Conservation (phyloP, 2,329 filamentous ascomycete genomes). For the Neopestalotiopsis clavispora region DNA sequence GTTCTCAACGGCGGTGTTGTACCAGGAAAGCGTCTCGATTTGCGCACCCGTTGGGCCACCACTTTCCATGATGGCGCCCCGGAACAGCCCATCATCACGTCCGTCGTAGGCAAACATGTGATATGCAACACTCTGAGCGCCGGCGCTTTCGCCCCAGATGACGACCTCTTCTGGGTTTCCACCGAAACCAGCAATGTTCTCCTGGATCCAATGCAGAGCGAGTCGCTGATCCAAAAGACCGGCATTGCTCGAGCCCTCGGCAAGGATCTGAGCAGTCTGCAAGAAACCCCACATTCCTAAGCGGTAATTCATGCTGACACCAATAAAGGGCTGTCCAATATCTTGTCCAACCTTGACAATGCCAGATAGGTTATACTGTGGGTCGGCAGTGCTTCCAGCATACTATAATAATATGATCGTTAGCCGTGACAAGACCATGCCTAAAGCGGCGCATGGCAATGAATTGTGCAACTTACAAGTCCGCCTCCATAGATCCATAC, state of each 20-base stretch:
- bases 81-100: slow-evolving; percentile 59
- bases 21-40: slow-evolving; percentile 39
- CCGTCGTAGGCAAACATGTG: slow-evolving; percentile 62
- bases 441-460: background rate
- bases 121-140: slow-evolving; percentile 45
- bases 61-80: slow-evolving; percentile 58
- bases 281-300: slow-evolving; percentile 59
- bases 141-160: slow-evolving; percentile 54
- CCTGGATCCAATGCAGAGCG: slow-evolving; percentile 55
- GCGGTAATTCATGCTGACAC: slow-evolving; percentile 59
- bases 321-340: slow-evolving; percentile 58
- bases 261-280: slow-evolving; percentile 47
- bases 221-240: slow-evolving; percentile 56
- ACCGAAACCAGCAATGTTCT: slow-evolving; percentile 58
- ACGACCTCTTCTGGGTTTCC: slow-evolving; percentile 51
- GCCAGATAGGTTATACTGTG: slow-evolving; percentile 68
- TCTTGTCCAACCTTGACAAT: slow-evolving; percentile 60
- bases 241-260: slow-evolving; percentile 50
- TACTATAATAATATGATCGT: slow-evolving; percentile 26
- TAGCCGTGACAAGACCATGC: background rate
- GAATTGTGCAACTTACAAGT: slow-evolving; percentile 32
- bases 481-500: slow-evolving; percentile 67
- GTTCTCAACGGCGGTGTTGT: slow-evolving; percentile 38
- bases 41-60: slow-evolving; percentile 43
- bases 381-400: slow-evolving; percentile 54